Evolutionary conservation across 176 grass and related monocot genomes (phyloP).

Genomic region (bread wheat (Triticum aestivum)): IWGSC_CS_RefSeq_v2.1 NC_057800.1:720592857-720593356

Average conservation of each 20-base stretch:
- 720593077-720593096: neutral
- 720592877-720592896: conserved; percentile 11
- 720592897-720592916: neutral
- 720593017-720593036: neutral
- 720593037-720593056: neutral
- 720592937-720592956: conserved; percentile 10
- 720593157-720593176: conserved; percentile 9
- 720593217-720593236: too few species aligned
- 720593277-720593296: too few species aligned
- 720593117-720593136: conserved; percentile 16
- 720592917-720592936: neutral
- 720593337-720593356: neutral
- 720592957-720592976: conserved; percentile 7
- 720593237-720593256: too few species aligned
- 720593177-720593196: neutral
- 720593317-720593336: too few species aligned
- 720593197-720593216: too few species aligned
- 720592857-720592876: neutral
- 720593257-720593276: too few species aligned
- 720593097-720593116: neutral
- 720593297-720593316: too few species aligned
- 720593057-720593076: neutral
- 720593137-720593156: conserved; percentile 27
- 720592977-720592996: neutral
- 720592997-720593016: neutral